Evolutionary conservation across 75 land plant species (phyloP), one percentile per base, ranked within the genome.

Genomic region (Sequoiadendron giganteum): DNA sequence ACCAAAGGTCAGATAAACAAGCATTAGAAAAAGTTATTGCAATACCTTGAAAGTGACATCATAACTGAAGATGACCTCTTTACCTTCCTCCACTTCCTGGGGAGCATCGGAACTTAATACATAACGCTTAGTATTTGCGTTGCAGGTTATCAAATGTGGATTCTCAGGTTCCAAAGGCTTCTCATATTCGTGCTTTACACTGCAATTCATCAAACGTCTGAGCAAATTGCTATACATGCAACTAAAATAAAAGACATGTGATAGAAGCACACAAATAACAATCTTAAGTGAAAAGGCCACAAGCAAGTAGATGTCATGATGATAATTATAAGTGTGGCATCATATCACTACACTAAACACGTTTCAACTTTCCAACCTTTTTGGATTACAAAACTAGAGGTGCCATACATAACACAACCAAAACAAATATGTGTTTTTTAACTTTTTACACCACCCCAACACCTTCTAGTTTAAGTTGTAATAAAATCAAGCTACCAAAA

Each of bases 61-160:
- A 91, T 97, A 97, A 32, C 96, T 96, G 90, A 97, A 97, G 56
- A 97, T 90, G 45, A 97, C 91, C 81, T 96, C 96, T 87, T 93
- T 77, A 9, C 90, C 91, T 5, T 88, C 93, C 70, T 93, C 98
- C 47, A 97, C 96, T 85, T 97, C 98, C 86, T 97, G 99, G 43
- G 96, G 98, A 79, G 89, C 32, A 86, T 92, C 92, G 73, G 91
- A 87, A 72, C 91, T 87, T 38, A 91, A 56, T 38, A 96, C 94
- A 52, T 84, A 77, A 4, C 85, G 92, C 86, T 93, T 94, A 43
- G 92, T 88, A 81, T 96, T 94, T 56, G 99, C 94, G 85, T 96
- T 95, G 88, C 99, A 97, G 0, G 99, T 95, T 55, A 82, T 89
- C 78, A 97, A 85, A 55, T 87, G 93, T 56, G 93, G 91, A 21